Conservation (phyloP, 1,284 basidiomycete genomes). For the Sporisorium scitamineum region DNA sequence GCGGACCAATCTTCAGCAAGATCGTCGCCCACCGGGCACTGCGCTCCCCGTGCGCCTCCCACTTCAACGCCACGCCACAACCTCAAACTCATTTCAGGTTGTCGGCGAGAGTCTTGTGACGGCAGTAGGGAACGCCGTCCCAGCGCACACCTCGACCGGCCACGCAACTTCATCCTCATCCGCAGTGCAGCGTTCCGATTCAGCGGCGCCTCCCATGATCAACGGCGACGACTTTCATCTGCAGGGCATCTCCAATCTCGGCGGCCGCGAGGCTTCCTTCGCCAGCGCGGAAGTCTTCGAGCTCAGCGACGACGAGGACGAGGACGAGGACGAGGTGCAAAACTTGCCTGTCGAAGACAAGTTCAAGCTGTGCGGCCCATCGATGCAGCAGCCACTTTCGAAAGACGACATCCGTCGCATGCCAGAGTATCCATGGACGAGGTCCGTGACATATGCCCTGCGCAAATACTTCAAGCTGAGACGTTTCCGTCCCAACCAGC, state of each 20-base stretch:
- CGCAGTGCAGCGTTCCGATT: constrained; percentile 2
- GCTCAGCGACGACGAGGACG: constrained; percentile 17
- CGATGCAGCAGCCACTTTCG: constrained; percentile 22
- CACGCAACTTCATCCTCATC: background rate
- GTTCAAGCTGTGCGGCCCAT: constrained; percentile 32
- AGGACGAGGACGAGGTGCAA: constrained; percentile 23
- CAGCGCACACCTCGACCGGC: background rate
- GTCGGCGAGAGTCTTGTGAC: constrained; percentile 26
- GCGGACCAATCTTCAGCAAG: background rate
- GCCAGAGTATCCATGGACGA: constrained; percentile 71
- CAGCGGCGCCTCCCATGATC: background rate
- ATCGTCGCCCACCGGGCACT: background rate
- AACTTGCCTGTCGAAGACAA: constrained; percentile 24
- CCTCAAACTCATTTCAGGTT: constrained; percentile 36
- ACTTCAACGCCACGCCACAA: background rate
- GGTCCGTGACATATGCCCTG: constrained; percentile 77
- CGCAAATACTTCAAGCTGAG: constrained; percentile 78
- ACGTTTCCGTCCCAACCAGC: constrained; percentile 84
- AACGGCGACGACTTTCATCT: background rate
- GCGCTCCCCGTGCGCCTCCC: background rate
- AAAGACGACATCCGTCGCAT: constrained; percentile 2
- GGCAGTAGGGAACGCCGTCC: background rate
- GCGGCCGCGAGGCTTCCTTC: background rate
- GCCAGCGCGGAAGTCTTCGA: background rate
- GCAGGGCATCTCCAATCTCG: too few relatives aligned